Conservation (phyloP, 108 stramenopile genomes). For the Fragilaria crotonensis region DNA sequence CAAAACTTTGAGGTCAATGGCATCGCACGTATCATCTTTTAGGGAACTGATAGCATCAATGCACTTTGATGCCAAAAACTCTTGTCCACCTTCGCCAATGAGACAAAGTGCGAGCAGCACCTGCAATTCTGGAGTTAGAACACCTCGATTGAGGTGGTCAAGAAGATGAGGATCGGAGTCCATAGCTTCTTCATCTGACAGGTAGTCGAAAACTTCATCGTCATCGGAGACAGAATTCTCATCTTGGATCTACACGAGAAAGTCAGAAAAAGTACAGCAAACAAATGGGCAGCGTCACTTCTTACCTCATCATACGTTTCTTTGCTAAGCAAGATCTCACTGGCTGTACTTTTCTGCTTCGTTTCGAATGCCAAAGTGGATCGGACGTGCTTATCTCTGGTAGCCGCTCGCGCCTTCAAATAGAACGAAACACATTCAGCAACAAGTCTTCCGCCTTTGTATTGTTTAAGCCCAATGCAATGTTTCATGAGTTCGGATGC, state of each 20-base stretch:
- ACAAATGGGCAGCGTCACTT: background rate
- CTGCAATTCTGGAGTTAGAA: conserved; percentile 56
- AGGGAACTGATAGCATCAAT: conserved; percentile 41
- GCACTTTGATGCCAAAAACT: conserved; percentile 56
- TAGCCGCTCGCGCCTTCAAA: conserved; percentile 46
- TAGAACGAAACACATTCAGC: conserved; percentile 58
- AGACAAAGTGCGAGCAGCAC: conserved; percentile 52
- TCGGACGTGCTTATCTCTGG: conserved; percentile 16
- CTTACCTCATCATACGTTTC: conserved; percentile 55
- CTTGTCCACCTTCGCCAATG: conserved; percentile 51
- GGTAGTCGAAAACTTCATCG: conserved; percentile 8
- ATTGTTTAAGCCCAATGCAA: conserved; percentile 43
- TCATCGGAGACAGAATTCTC: conserved; percentile 11
- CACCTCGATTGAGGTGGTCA: conserved; percentile 38
- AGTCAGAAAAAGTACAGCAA: background rate
- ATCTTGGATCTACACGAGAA: background rate
- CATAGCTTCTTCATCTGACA: conserved; percentile 45
- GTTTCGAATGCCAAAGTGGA: conserved; percentile 6
- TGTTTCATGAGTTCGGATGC: conserved; percentile 61
- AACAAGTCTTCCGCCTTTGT: conserved; percentile 49
- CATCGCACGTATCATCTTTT: conserved; percentile 14
- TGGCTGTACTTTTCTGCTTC: conserved; percentile 15
- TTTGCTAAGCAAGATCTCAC: conserved; percentile 23
- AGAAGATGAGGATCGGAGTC: conserved; percentile 27
- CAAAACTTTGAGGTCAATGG: conserved; percentile 14